Base-by-base conservation (phyloP, 495 filamentous ascomycete genomes). In the Penicillium argentinense region DNA sequence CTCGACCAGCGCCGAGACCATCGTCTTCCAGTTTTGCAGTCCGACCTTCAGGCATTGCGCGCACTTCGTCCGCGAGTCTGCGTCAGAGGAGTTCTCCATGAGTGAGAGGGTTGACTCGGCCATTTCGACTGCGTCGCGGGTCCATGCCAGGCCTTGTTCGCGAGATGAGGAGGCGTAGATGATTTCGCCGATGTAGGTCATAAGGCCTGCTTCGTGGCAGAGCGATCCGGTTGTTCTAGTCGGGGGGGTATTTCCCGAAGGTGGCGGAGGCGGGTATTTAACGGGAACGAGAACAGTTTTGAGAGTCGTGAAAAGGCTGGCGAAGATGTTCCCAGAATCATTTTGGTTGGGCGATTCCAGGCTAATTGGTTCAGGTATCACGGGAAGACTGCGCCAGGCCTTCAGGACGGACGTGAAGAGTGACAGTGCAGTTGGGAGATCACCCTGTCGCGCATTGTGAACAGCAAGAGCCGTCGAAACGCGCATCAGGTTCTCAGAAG, bases 151-250 rank as follows among this genome's bases (percentile, higher is more conserved):
- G 1, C 89, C 91, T 42, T 83, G 78, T 32, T 85, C 79, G 24
- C 75, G 73, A 4, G 64, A 69, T 9, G 77, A 73, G 6, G 77
- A 77, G 1, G 89, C 79, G 70, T 86, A 97, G 37, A 98, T 67
- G 49, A 97, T 91, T 71, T 98, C 93, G 43, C 92, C 95, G 45
- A 98, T 90, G 66, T 96, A 89, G 14, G 86, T 77, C 82, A 91
- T 87, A 3, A 96, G 68, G 5, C 78, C 87, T 3, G 89, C 90
- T 62, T 96, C 89, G 39, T 89, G 86, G 74, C 93, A 96, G 22
- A 76, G 67, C 41, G 86, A 82, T 19, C 70, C 68, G 0, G 76
- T 45, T 23, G 78, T 77, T 25, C 86, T 83, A 3, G 73, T 42
- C 0, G 88, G 82, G 0, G 85, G 77, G 12, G 76, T 63, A 34